Base-by-base conservation (phyloP, 2,329 filamentous ascomycete species). In the Acarospora socialis region DNA sequence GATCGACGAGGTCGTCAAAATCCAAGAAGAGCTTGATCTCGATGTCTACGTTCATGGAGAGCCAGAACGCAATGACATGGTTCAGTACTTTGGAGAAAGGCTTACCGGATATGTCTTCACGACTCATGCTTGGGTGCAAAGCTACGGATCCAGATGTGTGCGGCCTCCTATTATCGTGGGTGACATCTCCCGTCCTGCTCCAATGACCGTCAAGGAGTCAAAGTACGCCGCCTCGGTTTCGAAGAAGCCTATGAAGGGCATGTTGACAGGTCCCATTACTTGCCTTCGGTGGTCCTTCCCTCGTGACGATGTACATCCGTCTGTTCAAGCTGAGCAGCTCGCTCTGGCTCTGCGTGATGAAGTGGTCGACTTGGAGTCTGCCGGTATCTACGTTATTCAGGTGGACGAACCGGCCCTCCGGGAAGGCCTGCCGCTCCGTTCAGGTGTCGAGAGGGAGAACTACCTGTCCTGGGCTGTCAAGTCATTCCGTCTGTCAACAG, bases 41-140 rank as follows among this genome's bases (percentile, higher is more conserved):
- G 90, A 98, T 50, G 90, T 98, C 59, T 82, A 81, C 57, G 90
- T 98, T 45, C 90, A 98, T 70, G 90, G 90, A 57, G 90, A 98
- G 73, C 90, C 90, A 39, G 90, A 98, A 76, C 84, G 90, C 61
- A 98, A 98, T 68, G 90, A 98, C 77, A 98, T 98, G 90, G 90
- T 98, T 33, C 90, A 98, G 66, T 98, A 94, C 77, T 98, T 98
- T 51, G 90, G 90, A 63, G 90, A 98, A 75, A 81, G 83, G 54
- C 73, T 98, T 43, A 75, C 92, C 52, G 90, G 90, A 54, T 98
- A 95, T 61, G 80, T 84, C 57, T 98, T 98, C 75, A 98, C 90
- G 59, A 95, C 87, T 59, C 81, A 94, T 67, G 90, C 82, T 49
- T 98, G 90, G 90, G 90, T 98, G 36, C 84, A 98, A 73, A 83